phyloP scores from a whole-genome alignment of 805 yeast species.

The Candida loeiensis region DNA sequence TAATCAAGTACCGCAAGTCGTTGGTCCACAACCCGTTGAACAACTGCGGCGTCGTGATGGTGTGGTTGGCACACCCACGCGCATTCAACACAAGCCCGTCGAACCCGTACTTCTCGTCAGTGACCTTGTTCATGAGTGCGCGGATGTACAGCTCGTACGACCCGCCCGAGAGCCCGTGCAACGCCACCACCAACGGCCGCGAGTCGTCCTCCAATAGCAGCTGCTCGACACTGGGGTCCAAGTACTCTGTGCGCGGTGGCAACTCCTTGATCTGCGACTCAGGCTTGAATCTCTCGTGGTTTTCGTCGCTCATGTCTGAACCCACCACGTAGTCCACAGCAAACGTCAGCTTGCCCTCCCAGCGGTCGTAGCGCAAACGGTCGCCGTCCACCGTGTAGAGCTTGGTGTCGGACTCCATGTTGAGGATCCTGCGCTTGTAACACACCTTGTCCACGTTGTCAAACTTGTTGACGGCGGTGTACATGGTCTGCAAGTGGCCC shows the following conservation, averaged over 20 bases:
- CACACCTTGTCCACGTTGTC: slow-evolving; percentile 39
- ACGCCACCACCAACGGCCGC: slow-evolving; percentile 57
- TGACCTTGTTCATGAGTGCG: slow-evolving; percentile 46
- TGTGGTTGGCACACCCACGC: slow-evolving; percentile 76
- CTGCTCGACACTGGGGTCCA: slow-evolving; percentile 44
- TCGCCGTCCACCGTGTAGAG: slow-evolving; percentile 27
- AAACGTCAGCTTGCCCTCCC: slow-evolving; percentile 44
- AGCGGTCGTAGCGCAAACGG: slow-evolving; percentile 34
- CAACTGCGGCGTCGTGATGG: slow-evolving; percentile 62
- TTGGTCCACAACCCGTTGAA: slow-evolving; percentile 68
- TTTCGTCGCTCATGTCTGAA: slow-evolving; percentile 13
- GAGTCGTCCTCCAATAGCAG: slow-evolving; percentile 32
- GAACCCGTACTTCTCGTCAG: slow-evolving; percentile 38
- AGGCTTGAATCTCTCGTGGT: slow-evolving; percentile 33
- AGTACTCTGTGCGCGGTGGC: slow-evolving; percentile 67
- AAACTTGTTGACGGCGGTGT: slow-evolving; percentile 43
- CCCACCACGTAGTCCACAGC: slow-evolving; percentile 48
- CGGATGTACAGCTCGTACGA: slow-evolving; percentile 72
- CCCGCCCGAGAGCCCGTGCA: slow-evolving; percentile 79
- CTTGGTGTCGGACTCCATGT: slow-evolving; percentile 18
- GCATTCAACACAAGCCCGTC: slow-evolving; percentile 62
- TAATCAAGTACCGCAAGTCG: slow-evolving; percentile 60
- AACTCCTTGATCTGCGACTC: slow-evolving; percentile 50
- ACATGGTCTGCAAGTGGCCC: slow-evolving; percentile 51
- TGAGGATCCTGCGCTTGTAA: slow-evolving; percentile 44